These are phyloP conservation scores for Leonotis leonurus DNA, from an alignment of 257 asterid genomes.

Conservation along the genomic window DNA sequence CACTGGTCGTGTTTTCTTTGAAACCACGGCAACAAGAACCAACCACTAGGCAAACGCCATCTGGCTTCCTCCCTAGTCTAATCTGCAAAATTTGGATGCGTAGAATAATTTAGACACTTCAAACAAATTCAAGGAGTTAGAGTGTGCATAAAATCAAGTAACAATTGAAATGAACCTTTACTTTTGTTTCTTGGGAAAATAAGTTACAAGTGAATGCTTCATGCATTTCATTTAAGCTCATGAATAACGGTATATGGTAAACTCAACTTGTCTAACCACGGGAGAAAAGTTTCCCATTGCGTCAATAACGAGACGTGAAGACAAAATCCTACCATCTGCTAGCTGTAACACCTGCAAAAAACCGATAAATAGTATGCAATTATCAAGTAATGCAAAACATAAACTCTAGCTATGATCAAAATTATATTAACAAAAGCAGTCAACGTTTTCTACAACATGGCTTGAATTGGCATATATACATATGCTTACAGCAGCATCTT, in stretches of 20 bases:
- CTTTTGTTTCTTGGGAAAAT: too few relatives aligned
- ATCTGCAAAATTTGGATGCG: constrained; percentile 47
- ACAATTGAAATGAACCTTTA: not conserved
- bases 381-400: not conserved
- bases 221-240: not conserved
- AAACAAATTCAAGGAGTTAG: not conserved
- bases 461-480: constrained; percentile 16
- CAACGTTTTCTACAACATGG: not conserved
- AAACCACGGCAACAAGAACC: constrained; percentile 93
- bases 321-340: constrained; percentile 58
- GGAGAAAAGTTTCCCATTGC: constrained; percentile 99
- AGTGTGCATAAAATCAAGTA: not conserved
- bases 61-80: constrained; percentile 83
- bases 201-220: not conserved
- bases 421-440: not conserved
- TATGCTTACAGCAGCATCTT: constrained; percentile 81
- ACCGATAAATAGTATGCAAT: not conserved
- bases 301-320: constrained; percentile 76
- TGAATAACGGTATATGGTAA: not conserved
- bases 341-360: constrained; percentile 55
- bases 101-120: constrained; percentile 10
- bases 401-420: not conserved
- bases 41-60: constrained; percentile 90
- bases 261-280: constrained; percentile 74
- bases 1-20: constrained; percentile 63